These are phyloP conservation scores for Globisporangium splendens DNA, from an alignment of 352 stramenopile genomes.

Conservation along the genomic window DNA sequence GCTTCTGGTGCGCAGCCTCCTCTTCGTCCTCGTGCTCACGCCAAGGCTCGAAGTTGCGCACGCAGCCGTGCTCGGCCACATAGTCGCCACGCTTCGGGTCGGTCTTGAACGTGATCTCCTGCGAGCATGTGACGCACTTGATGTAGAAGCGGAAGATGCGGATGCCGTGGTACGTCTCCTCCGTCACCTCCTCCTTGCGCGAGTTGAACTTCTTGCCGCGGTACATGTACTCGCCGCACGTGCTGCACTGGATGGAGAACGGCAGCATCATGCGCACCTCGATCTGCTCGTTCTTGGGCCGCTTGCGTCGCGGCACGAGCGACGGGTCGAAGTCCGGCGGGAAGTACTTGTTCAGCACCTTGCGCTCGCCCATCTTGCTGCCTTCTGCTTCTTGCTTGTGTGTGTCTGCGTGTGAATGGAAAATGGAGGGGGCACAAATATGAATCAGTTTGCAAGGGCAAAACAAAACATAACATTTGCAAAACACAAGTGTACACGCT, in stretches of 20 bases:
- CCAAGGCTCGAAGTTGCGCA: conserved; percentile 97
- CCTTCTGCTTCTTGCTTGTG: too few relatives aligned
- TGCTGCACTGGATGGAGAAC: conserved; percentile 97
- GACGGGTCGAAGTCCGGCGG: conserved; percentile 98
- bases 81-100: conserved; percentile 99
- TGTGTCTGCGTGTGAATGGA: too few relatives aligned
- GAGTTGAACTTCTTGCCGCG: conserved; percentile 99
- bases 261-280: conserved; percentile 99
- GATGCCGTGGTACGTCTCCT: conserved; percentile 96
- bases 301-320: conserved; percentile 92
- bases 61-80: conserved; percentile 94
- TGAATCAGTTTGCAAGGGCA: neutral
- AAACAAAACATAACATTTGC: neutral
- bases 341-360: conserved; percentile 99
- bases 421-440: neutral
- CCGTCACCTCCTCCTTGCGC: conserved; percentile 96
- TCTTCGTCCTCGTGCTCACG: conserved; percentile 85
- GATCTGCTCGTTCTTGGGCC: conserved; percentile 94
- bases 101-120: conserved; percentile 97
- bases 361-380: conserved; percentile 98
- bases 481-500: too few relatives aligned
- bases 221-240: conserved; percentile 99
- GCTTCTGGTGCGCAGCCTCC: conserved; percentile 61
- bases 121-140: conserved; percentile 94
- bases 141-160: conserved; percentile 98